Evolutionary conservation across 2,329 filamentous ascomycete genomes (phyloP).

Genomic region (Ophiostoma perfectum): DNA sequence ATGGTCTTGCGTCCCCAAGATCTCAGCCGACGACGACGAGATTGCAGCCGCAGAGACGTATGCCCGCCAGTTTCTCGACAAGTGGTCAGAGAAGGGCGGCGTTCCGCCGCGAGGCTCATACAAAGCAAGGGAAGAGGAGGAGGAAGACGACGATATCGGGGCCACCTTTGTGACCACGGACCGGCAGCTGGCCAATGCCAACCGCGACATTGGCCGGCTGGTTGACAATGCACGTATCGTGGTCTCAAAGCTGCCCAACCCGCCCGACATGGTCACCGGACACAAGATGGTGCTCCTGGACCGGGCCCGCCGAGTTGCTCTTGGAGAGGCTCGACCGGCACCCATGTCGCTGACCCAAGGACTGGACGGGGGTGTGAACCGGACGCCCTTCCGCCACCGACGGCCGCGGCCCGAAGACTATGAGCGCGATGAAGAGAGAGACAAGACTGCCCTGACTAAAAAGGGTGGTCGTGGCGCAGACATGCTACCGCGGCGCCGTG

Average conservation of each 20-base stretch:
- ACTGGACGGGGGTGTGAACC: slow-evolving; percentile 23
- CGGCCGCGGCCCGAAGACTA: slow-evolving; percentile 16
- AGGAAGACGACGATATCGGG: slow-evolving; percentile 18
- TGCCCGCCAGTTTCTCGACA: neutral
- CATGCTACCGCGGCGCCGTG: slow-evolving; percentile 15
- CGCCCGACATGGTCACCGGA: slow-evolving; percentile 15
- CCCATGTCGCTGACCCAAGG: slow-evolving; percentile 19
- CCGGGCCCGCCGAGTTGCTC: slow-evolving; percentile 25
- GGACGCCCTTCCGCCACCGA: neutral
- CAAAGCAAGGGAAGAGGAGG: neutral
- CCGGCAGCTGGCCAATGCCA: slow-evolving; percentile 14
- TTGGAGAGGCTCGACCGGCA: slow-evolving; percentile 22
- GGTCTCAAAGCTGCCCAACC: neutral
- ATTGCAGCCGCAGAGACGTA: neutral
- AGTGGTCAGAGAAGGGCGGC: slow-evolving; percentile 21
- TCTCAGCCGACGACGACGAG: neutral
- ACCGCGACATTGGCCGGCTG: slow-evolving; percentile 23
- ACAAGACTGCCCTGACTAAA: neutral
- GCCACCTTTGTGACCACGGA: slow-evolving; percentile 2
- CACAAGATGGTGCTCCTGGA: slow-evolving; percentile 24
- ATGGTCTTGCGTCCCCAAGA: neutral
- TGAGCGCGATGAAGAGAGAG: neutral
- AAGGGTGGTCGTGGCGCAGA: neutral
- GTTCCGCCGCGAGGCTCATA: neutral
- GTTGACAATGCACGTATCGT: neutral